phyloP scores from a whole-genome alignment of 2,329 filamentous ascomycete species.

The Cadophora luteo-olivacea region DNA sequence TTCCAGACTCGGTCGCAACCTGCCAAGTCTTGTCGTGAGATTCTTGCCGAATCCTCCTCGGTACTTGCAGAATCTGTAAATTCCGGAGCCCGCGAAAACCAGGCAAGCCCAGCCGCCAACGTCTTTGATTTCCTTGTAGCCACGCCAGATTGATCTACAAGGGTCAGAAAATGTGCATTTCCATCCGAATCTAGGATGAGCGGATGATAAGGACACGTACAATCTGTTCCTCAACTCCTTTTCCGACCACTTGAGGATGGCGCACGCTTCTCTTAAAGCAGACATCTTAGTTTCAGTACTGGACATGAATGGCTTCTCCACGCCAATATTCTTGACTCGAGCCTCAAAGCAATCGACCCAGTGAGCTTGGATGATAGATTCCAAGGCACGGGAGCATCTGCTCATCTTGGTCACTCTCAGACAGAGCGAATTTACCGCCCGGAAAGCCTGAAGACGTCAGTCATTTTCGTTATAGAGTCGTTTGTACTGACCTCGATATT shows the following conservation, averaged over 20 bases:
- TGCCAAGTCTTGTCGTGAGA: conserved; percentile 12
- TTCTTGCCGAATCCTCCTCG: conserved; percentile 53
- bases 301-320: conserved; percentile 15
- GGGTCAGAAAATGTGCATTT: neutral
- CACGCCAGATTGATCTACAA: conserved; percentile 54
- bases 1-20: conserved; percentile 10
- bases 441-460: conserved; percentile 12
- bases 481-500: conserved; percentile 3
- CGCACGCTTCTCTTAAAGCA: conserved; percentile 21
- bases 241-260: conserved; percentile 19
- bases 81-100: conserved; percentile 62
- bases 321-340: conserved; percentile 16
- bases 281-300: conserved; percentile 20
- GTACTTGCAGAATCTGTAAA: conserved; percentile 67
- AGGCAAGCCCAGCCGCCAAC: conserved; percentile 61
- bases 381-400: conserved; percentile 17
- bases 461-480: neutral
- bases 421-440: conserved; percentile 16
- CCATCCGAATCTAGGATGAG: neutral
- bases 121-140: conserved; percentile 64
- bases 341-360: conserved; percentile 21
- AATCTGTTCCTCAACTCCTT: conserved; percentile 22
- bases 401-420: conserved; percentile 12
- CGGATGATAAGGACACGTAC: neutral
- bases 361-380: conserved; percentile 21